These are phyloP conservation scores for Cladosporium sp. DNA, from an alignment of 2,329 filamentous ascomycete genomes.

Conservation along the genomic window DNA sequence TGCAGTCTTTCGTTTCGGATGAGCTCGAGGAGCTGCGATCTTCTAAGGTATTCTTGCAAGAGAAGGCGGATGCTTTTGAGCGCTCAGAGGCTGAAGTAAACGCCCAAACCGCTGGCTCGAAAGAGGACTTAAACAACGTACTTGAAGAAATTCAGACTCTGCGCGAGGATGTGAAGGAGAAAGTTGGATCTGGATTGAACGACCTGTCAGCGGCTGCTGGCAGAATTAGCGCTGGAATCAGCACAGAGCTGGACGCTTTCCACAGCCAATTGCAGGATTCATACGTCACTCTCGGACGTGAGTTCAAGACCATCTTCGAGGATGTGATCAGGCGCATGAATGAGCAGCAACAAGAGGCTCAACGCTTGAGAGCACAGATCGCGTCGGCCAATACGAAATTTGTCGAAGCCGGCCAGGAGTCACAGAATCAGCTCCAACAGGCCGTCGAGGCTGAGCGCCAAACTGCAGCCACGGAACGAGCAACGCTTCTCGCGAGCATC, in stretches of 20 bases:
- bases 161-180: constrained; percentile 81
- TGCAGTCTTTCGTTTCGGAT: constrained; percentile 73
- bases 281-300: constrained; percentile 77
- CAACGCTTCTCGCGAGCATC: constrained; percentile 74
- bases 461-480: constrained; percentile 70
- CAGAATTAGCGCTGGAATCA: constrained; percentile 84
- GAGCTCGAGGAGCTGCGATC: constrained; percentile 71
- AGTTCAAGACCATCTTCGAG: constrained; percentile 85
- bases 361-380: constrained; percentile 70
- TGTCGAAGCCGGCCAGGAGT: constrained; percentile 65
- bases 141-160: constrained; percentile 90
- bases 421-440: constrained; percentile 66
- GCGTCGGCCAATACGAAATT: constrained; percentile 67
- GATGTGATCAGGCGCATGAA: constrained; percentile 73
- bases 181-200: constrained; percentile 80
- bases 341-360: constrained; percentile 74
- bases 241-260: constrained; percentile 81
- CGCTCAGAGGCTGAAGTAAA: constrained; percentile 68
- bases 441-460: constrained; percentile 74
- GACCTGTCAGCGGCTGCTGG: constrained; percentile 81
- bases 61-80: constrained; percentile 67
- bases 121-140: constrained; percentile 85
- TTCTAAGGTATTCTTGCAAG: constrained; percentile 69
- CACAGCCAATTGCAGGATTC: constrained; percentile 81
- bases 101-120: constrained; percentile 66